A percentile compares a stretch with the other conserved stretches of the same genome.
Evolutionary conservation across 1,139 yeast genomes (phyloP).

Genomic region (Candida sp.): DNA sequence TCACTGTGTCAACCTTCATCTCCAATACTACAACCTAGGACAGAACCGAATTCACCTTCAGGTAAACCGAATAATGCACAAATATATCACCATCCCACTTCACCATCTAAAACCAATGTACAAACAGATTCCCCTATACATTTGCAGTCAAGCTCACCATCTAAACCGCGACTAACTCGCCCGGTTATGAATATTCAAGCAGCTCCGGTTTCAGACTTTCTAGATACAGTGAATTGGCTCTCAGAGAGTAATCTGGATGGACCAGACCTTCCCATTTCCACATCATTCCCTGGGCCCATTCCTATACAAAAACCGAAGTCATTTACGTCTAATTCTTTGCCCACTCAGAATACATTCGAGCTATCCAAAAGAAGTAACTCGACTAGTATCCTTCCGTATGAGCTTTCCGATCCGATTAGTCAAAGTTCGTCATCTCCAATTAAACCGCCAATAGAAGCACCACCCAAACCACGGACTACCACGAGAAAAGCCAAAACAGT

Average conservation of each 20-base stretch:
- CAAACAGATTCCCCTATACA: too few relatives aligned
- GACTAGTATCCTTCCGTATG: background rate
- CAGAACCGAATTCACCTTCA: too few relatives aligned
- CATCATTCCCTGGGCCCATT: slow-evolving; percentile 3
- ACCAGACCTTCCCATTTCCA: background rate
- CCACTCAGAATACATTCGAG: too few relatives aligned
- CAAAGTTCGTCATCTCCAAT: slow-evolving; percentile 8
- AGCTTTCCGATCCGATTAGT: slow-evolving; percentile 7
- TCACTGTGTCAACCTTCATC: too few relatives aligned
- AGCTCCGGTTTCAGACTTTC: slow-evolving; percentile 3
- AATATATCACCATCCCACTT: too few relatives aligned
- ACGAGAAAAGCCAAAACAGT: slow-evolving; percentile 1
- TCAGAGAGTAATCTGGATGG: slow-evolving; percentile 9
- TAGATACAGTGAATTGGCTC: slow-evolving; percentile 9
- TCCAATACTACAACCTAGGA: too few relatives aligned
- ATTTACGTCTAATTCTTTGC: too few relatives aligned
- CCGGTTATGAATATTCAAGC: too few relatives aligned
- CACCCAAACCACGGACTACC: slow-evolving; percentile 5
- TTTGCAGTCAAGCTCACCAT: too few relatives aligned
- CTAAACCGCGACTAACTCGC: too few relatives aligned
- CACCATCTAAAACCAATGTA: too few relatives aligned
- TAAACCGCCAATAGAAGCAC: slow-evolving; percentile 3
- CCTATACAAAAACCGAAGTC: background rate
- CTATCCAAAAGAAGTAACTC: background rate
- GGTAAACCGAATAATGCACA: too few relatives aligned